These are phyloP conservation scores for Agrocybe chaxingu DNA, from an alignment of 768 basidiomycete species.

Conservation along the genomic window DNA sequence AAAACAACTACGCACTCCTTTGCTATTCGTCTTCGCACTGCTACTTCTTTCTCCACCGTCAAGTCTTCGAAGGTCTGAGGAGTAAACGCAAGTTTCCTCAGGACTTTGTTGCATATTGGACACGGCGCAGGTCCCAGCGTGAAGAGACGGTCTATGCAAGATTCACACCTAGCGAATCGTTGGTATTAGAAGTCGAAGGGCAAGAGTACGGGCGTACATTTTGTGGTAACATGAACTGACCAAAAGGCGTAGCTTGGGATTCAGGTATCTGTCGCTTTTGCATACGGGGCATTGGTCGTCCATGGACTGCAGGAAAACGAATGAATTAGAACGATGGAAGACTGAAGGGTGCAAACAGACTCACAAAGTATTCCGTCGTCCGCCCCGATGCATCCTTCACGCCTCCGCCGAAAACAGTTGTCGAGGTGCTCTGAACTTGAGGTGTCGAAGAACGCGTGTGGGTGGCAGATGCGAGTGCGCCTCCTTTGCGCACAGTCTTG, in stretches of 20 bases:
- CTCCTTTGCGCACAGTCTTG: constrained; percentile 71
- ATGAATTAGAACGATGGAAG: neutral
- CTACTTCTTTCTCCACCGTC: constrained; percentile 91
- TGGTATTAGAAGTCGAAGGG: neutral
- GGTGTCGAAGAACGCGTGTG: constrained; percentile 61
- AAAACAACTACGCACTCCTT: constrained; percentile 63
- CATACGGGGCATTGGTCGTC: constrained; percentile 97
- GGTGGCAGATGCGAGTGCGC: constrained; percentile 36
- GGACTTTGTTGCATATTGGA: constrained; percentile 84
- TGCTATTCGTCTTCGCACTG: constrained; percentile 79
- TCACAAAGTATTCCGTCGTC: constrained; percentile 76
- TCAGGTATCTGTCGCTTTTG: constrained; percentile 93
- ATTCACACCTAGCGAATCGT: constrained; percentile 76
- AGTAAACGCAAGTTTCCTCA: constrained; percentile 92
- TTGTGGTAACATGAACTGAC: constrained; percentile 98
- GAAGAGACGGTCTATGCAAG: constrained; percentile 95
- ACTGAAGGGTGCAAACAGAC: constrained; percentile 23
- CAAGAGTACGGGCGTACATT: constrained; percentile 57
- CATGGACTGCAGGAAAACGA: constrained; percentile 52
- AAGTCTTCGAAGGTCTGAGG: constrained; percentile 95
- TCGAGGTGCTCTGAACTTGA: constrained; percentile 68
- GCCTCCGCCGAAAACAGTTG: constrained; percentile 76
- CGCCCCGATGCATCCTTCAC: constrained; percentile 85
- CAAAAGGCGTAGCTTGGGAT: constrained; percentile 88
- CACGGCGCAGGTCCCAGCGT: constrained; percentile 95